Evolutionary conservation across 768 basidiomycete species (phyloP), one percentile per base, ranked within the genome.

Genomic region (Lentinula guzmanii): DNA sequence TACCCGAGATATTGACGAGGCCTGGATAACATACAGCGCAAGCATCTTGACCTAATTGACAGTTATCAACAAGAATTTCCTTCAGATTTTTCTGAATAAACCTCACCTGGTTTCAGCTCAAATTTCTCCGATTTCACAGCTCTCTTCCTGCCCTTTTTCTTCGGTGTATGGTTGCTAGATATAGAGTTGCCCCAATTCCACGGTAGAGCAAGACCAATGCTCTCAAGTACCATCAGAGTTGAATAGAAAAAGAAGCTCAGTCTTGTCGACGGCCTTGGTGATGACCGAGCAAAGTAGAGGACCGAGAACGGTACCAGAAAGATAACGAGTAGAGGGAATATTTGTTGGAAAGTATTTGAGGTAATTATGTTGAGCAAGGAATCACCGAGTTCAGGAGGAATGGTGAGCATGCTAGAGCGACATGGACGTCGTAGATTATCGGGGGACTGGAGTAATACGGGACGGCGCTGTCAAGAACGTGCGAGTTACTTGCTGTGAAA

Each of bases 1-100:
- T 96, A 10, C 95, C 95, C 8, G 94, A 95, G 41, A 95, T 89
- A 68, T 98, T 98, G 69, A 97, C 90, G 54, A 98, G 87, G 0
- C 95, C 95, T 1, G 95, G 90, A 72, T 92, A 97, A 67, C 86
- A 81, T 21, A 80, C 78, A 15, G 80, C 74, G 31, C 76, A 73
- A n/a, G 72, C 63, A 50, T 55, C 56, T 15, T 43, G 39, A n/a
- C 39, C 55, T 56, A 56, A 24, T 28, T 24, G 21, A 15, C 24
- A 16, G 5, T 45, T 28, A 56, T 21, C 33, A 42, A 0, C 37
- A 28, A 1, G 35, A 15, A 1, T 3, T 54, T 5, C 13, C 21
- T 56, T 43, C 5, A 4, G 24, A 45, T 3, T n/a, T 34, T 21
- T 21, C 15, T 11, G 43, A 16, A 64, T 9, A 5, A 31, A 53